These are phyloP conservation scores for Huntiella savannae DNA, from an alignment of 2,329 filamentous ascomycete species.

Conservation along the genomic window DNA sequence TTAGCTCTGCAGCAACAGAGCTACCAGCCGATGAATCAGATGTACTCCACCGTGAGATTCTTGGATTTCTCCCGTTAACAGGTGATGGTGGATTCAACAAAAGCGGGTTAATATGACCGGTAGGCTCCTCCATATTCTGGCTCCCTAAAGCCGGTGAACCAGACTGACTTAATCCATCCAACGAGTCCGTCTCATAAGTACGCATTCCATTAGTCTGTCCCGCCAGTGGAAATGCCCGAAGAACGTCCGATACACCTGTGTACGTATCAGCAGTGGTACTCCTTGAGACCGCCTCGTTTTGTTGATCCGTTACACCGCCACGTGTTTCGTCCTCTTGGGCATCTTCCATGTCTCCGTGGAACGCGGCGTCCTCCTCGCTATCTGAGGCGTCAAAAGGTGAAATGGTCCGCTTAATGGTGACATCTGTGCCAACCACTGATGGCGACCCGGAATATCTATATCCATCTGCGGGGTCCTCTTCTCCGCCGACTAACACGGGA, in stretches of 20 bases:
- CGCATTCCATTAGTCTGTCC: too few species aligned
- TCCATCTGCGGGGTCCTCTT: conserved; percentile 1
- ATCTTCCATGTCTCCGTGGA: too few species aligned
- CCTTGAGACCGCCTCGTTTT: too few species aligned
- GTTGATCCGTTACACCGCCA: too few species aligned
- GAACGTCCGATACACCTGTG: too few species aligned
- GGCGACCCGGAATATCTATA: too few species aligned
- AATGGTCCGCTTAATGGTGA: conserved; percentile 7
- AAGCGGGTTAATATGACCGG: conserved; percentile 4
- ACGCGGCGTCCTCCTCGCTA: not conserved
- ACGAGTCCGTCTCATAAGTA: too few species aligned
- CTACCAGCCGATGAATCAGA: conserved; percentile 2
- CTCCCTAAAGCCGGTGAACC: not conserved
- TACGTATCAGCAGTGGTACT: too few species aligned
- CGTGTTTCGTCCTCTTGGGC: too few species aligned
- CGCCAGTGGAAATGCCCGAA: too few species aligned
- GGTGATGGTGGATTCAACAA: conserved; percentile 8
- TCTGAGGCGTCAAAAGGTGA: conserved; percentile 6
- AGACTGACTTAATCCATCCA: too few species aligned
- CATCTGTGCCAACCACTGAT: not conserved
- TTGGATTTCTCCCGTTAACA: not conserved
- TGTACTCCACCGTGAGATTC: conserved; percentile 1
- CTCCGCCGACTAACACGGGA: conserved; percentile 5
- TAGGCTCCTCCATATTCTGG: not conserved
- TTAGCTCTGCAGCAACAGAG: conserved; percentile 2